phyloP scores from a whole-genome alignment of 352 stramenopile species.

The Pythium pyrilobum region DNA sequence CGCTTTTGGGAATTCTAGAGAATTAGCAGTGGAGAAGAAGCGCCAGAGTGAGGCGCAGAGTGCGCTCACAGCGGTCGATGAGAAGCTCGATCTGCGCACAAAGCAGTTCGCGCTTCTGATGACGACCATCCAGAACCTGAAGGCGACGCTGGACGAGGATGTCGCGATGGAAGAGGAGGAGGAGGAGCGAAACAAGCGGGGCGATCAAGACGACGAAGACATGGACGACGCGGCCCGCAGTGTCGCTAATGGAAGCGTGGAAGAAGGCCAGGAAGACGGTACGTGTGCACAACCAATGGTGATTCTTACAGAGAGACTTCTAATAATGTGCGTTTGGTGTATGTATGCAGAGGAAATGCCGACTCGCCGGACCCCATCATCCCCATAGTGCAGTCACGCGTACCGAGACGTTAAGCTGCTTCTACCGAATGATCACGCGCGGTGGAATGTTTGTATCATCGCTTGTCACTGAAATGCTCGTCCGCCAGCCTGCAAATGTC shows the following conservation, averaged over 20 bases:
- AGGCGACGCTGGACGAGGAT: constrained; percentile 73
- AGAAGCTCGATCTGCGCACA: constrained; percentile 55
- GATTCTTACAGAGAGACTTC: background rate
- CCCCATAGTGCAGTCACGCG: background rate
- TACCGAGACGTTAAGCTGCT: background rate
- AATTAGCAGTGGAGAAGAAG: constrained; percentile 59
- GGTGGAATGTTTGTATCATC: background rate
- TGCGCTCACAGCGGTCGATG: constrained; percentile 48
- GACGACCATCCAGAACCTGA: constrained; percentile 81
- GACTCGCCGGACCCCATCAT: constrained; percentile 8
- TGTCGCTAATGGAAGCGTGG: background rate
- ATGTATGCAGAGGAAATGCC: constrained; percentile 9
- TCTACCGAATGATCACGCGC: background rate
- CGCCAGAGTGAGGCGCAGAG: constrained; percentile 46
- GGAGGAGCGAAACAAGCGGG: constrained; percentile 31
- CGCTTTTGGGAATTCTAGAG: too few species aligned
- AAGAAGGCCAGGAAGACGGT: constrained; percentile 20
- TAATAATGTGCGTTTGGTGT: background rate
- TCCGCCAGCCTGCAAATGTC: constrained; percentile 72
- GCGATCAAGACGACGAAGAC: constrained; percentile 58
- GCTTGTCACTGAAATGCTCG: constrained; percentile 11
- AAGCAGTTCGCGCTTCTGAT: constrained; percentile 84
- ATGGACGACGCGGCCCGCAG: constrained; percentile 38
- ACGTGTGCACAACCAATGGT: background rate
- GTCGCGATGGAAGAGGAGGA: constrained; percentile 49